Percentiles rank a stretch among this genome's conserved stretches.
Evolutionary conservation across 768 basidiomycete genomes (phyloP).

Genomic region (Lanmaoa rubissima): DNA sequence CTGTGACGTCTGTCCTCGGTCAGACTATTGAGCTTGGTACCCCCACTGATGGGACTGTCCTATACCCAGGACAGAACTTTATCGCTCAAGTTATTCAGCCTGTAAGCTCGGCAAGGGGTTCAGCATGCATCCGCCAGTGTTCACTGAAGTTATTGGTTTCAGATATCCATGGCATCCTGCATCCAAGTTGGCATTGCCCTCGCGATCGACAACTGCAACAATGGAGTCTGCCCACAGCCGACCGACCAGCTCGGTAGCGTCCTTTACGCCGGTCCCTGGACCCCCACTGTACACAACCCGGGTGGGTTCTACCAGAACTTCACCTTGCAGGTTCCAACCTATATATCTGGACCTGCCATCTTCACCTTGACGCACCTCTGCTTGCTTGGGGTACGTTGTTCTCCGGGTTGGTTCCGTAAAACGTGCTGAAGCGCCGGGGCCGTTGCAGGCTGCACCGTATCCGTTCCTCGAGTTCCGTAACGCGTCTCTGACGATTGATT

Average conservation of each 20-base stretch:
- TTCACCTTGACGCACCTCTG: slow-evolving; percentile 32
- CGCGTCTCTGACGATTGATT: slow-evolving; percentile 18
- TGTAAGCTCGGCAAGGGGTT: slow-evolving; percentile 9
- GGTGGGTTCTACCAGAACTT: slow-evolving; percentile 32
- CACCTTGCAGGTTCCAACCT: slow-evolving; percentile 13
- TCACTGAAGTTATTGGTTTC: not conserved
- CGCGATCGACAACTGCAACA: slow-evolving; percentile 18
- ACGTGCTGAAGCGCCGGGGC: not conserved
- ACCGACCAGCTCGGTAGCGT: slow-evolving; percentile 20
- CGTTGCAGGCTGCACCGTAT: slow-evolving; percentile 20
- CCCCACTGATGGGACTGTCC: slow-evolving; percentile 20
- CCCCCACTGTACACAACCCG: slow-evolving; percentile 14
- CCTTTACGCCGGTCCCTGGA: slow-evolving; percentile 31
- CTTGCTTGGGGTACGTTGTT: slow-evolving; percentile 26
- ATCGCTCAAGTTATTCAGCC: slow-evolving; percentile 20
- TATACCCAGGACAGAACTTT: slow-evolving; percentile 19
- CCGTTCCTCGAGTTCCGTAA: slow-evolving; percentile 32
- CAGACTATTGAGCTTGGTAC: slow-evolving; percentile 30
- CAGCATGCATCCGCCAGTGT: no score
- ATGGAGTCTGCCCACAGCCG: slow-evolving; percentile 25
- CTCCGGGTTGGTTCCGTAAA: not conserved
- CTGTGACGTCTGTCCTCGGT: slow-evolving; percentile 12
- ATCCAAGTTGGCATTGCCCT: slow-evolving; percentile 34
- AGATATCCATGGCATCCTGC: slow-evolving; percentile 20
- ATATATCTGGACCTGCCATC: slow-evolving; percentile 23